Evolutionary conservation across 1,139 yeast genomes (phyloP), one percentile per base, ranked within the genome.

Genomic region (Candida glucosophila): DNA sequence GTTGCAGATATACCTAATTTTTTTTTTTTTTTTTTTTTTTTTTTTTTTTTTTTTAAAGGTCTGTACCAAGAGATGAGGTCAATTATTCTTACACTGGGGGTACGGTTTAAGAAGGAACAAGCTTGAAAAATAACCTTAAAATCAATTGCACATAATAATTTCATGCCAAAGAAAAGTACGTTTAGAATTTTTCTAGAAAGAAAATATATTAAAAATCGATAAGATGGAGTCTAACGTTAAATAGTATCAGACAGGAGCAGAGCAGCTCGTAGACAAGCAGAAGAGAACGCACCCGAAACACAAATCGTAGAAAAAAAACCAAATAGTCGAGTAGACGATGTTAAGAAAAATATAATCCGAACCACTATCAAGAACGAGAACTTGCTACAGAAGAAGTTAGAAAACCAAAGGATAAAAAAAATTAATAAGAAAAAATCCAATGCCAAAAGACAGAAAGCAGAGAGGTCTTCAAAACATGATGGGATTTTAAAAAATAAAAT

Each of bases 231-330:
- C 15, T 26, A 24, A 27, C 45, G 17, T 3, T 12, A 6, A 15
- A 4, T 39, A 62, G 68, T 76, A 17, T 76, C 85, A 8, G 78
- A 77, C 37, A 75, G 68, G 36, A 76, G 86, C 24, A 69, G 90
- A 56, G 86, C 86, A 5, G 88, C 90, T 4, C 73, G 88, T 55
- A 65, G 85, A 47, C 79, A 77, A 3, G 63, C 59, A 28, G 51
- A 57, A 19, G 59, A 52, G 9, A 52, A 50, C 12, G 63, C 52
- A 12, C 44, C 41, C 5, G 79, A 72, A 36, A 66, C 67, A 8
- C 67, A 61, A 35, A 63, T 67, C 12, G 56, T 78, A 24, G 57
- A 61, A 14, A 47, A 53, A 13, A 47, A 77, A 13, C 77, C 83
- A 19, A 70, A 78, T 47, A 57, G 64, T 6, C 77, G 73, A 32